These are phyloP conservation scores for Fusarium sp. DNA, from an alignment of 2,329 filamentous ascomycete species.

Conservation along the genomic window DNA sequence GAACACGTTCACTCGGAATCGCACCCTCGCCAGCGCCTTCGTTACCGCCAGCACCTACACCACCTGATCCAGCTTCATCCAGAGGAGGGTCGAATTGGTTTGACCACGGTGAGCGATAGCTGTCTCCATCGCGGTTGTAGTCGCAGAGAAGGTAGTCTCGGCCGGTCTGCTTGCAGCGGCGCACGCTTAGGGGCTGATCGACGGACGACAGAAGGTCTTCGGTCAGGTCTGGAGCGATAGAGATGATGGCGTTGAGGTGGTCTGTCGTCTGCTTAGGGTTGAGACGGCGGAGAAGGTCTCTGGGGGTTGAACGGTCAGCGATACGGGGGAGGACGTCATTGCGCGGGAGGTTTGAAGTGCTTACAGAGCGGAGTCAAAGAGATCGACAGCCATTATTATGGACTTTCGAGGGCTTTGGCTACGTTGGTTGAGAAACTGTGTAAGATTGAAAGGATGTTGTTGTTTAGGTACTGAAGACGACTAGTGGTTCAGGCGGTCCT, in stretches of 20 bases:
- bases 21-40: conserved; percentile 79
- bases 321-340: not conserved
- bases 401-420: not conserved
- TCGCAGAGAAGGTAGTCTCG: conserved; percentile 98
- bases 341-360: conserved; percentile 40
- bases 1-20: conserved; percentile 87
- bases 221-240: conserved; percentile 87
- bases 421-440: not conserved
- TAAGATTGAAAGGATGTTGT: not conserved
- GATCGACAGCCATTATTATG: conserved; percentile 63
- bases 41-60: conserved; percentile 62
- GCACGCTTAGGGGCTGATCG: conserved; percentile 90
- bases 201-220: conserved; percentile 98
- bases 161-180: conserved; percentile 86
- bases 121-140: conserved; percentile 99
- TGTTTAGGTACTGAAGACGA: not conserved
- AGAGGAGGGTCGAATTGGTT: conserved; percentile 97
- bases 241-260: conserved; percentile 90
- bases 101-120: conserved; percentile 98
- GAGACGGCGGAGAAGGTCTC: conserved; percentile 96
- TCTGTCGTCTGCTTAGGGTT: conserved; percentile 91
- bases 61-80: conserved; percentile 67
- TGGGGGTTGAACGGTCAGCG: conserved; percentile 50
- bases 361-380: conserved; percentile 81
- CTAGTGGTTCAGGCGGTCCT: conserved; percentile 1